Percentiles rank a stretch among this genome's conserved stretches.
Conservation (phyloP, 2,329 filamentous ascomycete species). For the Ceratocystis eucalypticola region DNA sequence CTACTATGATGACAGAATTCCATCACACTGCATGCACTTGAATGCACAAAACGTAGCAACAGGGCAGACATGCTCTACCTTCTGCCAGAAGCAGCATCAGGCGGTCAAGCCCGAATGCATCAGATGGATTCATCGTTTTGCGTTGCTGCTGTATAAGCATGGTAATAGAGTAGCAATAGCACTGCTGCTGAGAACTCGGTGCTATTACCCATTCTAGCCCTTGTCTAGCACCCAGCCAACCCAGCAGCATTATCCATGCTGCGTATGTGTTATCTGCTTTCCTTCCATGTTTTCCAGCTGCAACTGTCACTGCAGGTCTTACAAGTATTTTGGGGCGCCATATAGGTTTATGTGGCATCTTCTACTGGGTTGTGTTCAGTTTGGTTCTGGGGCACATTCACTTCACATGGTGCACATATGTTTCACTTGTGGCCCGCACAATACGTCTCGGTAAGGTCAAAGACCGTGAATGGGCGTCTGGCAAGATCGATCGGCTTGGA, state of each 20-base stretch:
- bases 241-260: neutral
- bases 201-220: neutral
- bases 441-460: neutral
- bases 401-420: neutral
- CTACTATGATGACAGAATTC: neutral
- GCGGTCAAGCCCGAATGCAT: slow-evolving; percentile 1
- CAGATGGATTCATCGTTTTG: neutral
- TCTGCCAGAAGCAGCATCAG: neutral
- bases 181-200: neutral
- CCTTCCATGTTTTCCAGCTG: slow-evolving; percentile 8
- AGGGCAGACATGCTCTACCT: neutral
- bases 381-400: neutral
- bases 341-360: neutral
- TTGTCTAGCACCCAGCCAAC: neutral
- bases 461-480: neutral
- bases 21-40: neutral
- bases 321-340: neutral
- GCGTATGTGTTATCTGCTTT: neutral
- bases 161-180: neutral
- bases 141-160: neutral
- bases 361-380: no score
- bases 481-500: neutral
- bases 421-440: neutral
- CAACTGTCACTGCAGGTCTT: slow-evolving; percentile 12
- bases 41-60: neutral